A percentile compares a stretch with the other conserved stretches of the same genome.
Conservation (phyloP, 257 asterid species). For the Lithospermum erythrorhizon region DNA sequence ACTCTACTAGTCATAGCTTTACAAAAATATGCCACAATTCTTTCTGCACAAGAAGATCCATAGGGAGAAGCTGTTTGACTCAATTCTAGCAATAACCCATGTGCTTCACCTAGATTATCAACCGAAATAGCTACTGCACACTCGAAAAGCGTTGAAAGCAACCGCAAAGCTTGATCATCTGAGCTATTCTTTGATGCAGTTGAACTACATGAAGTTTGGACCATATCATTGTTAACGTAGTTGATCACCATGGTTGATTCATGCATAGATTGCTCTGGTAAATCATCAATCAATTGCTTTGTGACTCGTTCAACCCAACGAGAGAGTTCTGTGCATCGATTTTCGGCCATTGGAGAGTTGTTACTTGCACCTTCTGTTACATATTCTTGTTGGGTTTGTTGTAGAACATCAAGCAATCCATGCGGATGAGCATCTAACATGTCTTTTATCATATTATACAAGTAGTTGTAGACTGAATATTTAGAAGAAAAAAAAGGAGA, state of each 20-base stretch:
- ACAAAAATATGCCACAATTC: constrained; percentile 66
- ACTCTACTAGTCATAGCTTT: constrained; percentile 67
- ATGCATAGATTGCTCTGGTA: constrained; percentile 24
- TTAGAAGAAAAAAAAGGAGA: neutral
- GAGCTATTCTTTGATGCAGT: constrained; percentile 24
- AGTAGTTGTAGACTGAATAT: neutral
- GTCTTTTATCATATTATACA: constrained; percentile 15
- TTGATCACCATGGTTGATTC: constrained; percentile 4
- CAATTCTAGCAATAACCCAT: constrained; percentile 51
- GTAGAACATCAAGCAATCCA: constrained; percentile 23
- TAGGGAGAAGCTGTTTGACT: constrained; percentile 57
- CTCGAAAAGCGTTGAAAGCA: constrained; percentile 44
- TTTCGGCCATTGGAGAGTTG: neutral
- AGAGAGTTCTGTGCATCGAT: constrained; percentile 30
- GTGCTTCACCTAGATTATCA: constrained; percentile 68
- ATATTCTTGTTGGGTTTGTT: constrained; percentile 19
- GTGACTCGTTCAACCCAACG: constrained; percentile 68
- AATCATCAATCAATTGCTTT: constrained; percentile 46
- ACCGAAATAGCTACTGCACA: constrained; percentile 73
- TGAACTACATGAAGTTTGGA: constrained; percentile 4
- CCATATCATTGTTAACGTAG: neutral
- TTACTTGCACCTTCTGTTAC: no score
- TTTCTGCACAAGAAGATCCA: constrained; percentile 44
- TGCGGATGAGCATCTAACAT: constrained; percentile 16
- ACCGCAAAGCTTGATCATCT: constrained; percentile 35